Evolutionary conservation across 108 stramenopile genomes (phyloP), one percentile per base, ranked within the genome.

Genomic region (Nitzschia sp.): DNA sequence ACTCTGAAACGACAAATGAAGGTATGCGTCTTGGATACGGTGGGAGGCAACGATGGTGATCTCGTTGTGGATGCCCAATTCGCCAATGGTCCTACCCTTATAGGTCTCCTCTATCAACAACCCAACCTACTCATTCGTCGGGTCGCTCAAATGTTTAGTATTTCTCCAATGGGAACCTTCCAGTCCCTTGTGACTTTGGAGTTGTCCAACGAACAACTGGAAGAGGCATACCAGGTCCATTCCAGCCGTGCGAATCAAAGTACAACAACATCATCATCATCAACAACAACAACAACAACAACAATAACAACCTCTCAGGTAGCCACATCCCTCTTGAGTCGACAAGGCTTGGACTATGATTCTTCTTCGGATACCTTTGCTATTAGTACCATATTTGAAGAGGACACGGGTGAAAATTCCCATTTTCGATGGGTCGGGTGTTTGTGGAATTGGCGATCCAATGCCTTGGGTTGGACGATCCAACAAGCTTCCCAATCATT

Each of bases 401-500:
- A 21, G 4, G 48, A 50, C 5, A 31, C 31, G 2, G 29, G 17
- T 30, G 45, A 16, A 22, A 54, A 45, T 17, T 31, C n/a, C 1
- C 32, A 60, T 29, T 8, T 16, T 0, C 59, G 53, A 0, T 74
- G 73, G 73, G 17, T 67, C 44, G 73, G 73, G 3, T 74, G 73
- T 61, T 34, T 69, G 2, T 76, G 75, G 75, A 69, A 58, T 58
- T 76, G 75, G 75, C 60, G 75, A 34, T 23, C 53, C 25, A 56
- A 76, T 29, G 45, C 68, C 1, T 30, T 76, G 32, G 68, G 75
- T 11, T 63, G 52, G 68, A 58, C 68, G 45, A 35, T 76, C 36
- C 62, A 71, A 66, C 23, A 71, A 13, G 2, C 26, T 21, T 25
- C 33, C 13, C 19, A 29, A 45, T 16, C 26, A 23, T 48, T 30